Evolutionary conservation across 805 yeast species (phyloP), one percentile per base, ranked within the genome.

Genomic region (Brettanomyces bruxellensis): DNA sequence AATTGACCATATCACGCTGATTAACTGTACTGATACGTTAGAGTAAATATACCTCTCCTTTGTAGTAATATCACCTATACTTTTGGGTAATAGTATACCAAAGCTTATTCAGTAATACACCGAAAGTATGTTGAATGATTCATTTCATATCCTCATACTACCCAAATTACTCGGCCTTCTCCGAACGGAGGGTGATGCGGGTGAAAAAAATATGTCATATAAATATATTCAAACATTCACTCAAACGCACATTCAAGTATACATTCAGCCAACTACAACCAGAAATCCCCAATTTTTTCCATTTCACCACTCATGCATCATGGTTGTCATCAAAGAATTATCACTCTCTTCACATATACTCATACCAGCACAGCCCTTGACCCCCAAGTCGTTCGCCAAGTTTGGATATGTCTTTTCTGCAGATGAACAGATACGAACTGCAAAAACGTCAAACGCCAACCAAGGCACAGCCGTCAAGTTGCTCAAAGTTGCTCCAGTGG

Each of bases 391-490:
- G 1, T 89, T 87, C 57, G 74, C 75, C 1, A 71, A 72, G 3
- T 89, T 72, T 60, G 97, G 97, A 1, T 78, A 83, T 0, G 80
- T 86, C 9, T 76, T 89, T 39, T 83, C 93, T 25, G 86, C 95
- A 3, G 77, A 76, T 49, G 85, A 87, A 55, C 95, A 86, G 62
- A 69, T 86, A 28, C 58, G 64, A 35, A 58, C 73, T 1, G 66
- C 71, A 43, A 58, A 62, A 36, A 61, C 72, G 32, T 59, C 74
- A 4, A 65, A 74, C 22, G 97, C 96, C 4, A 90, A 90, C 65
- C 89, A 90, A 58, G 97, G 97, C n/a, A 90, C 97, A 2, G 97
- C 97, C 1, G 69, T 76, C 4, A 90, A 90, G 56, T 62, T 87
- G 41, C 78, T 76, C 51, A 73, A 81, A 50, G 93, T 89, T 4